phyloP scores from a whole-genome alignment of 2,329 filamentous ascomycete genomes.

The Colletotrichum sp. region DNA sequence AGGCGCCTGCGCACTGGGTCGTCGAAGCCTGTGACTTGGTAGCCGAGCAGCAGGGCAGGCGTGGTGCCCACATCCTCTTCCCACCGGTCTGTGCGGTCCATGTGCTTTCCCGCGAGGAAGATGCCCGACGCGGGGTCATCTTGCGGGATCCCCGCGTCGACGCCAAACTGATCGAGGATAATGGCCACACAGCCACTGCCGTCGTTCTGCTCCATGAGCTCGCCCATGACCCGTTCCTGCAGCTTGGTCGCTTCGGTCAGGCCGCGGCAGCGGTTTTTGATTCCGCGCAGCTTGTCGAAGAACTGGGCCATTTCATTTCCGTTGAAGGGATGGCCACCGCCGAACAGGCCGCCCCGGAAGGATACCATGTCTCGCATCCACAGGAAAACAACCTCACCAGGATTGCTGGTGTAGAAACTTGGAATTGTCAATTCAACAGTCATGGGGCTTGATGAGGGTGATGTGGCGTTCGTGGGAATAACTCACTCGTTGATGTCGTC shows the following conservation, averaged over 20 bases:
- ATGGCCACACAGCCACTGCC: slow-evolving; percentile 38
- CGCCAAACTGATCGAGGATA: slow-evolving; percentile 28
- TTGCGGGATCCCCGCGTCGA: slow-evolving; percentile 17
- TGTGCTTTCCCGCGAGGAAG: slow-evolving; percentile 21
- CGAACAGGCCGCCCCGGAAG: background rate
- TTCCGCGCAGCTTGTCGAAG: slow-evolving; percentile 42
- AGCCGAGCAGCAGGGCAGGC: rapidly evolving
- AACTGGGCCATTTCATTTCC: slow-evolving; percentile 43
- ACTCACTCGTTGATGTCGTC: background rate
- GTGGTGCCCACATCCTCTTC: background rate
- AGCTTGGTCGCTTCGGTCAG: slow-evolving; percentile 15
- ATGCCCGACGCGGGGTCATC: slow-evolving; percentile 25
- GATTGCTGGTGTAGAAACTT: background rate
- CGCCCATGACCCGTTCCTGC: slow-evolving; percentile 29
- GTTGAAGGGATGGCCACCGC: slow-evolving; percentile 28
- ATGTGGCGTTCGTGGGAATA: rapidly evolving
- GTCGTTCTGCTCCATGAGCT: slow-evolving; percentile 35
- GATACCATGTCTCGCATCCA: background rate
- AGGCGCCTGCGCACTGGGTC: background rate
- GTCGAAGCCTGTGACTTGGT: background rate
- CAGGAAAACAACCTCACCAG: background rate
- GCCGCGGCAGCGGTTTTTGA: slow-evolving; percentile 45
- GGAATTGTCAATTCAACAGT: background rate
- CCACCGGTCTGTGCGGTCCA: background rate
- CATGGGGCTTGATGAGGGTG: rapidly evolving